A percentile compares a stretch with the other conserved stretches of the same genome.
Conservation (phyloP, 2,329 filamentous ascomycete genomes). For the Fusarium odoratissimum region DNA sequence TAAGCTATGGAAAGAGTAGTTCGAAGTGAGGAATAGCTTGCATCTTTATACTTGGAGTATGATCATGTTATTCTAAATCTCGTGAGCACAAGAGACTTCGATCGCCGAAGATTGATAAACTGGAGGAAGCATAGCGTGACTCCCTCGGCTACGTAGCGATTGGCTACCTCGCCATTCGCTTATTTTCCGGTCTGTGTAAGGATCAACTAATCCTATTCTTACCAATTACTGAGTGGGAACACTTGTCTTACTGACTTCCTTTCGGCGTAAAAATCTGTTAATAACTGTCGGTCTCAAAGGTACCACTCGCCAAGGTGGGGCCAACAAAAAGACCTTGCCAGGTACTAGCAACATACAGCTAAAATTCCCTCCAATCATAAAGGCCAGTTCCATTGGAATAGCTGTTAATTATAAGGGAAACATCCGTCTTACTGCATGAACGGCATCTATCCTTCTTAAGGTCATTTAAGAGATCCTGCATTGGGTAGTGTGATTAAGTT, state of each 20-base stretch:
- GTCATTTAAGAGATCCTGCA: background rate
- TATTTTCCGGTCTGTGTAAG: background rate
- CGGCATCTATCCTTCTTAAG: background rate
- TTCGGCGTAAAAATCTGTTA: background rate
- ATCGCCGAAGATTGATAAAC: background rate
- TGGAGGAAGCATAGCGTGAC: background rate
- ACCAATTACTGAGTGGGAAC: background rate
- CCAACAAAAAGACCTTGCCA: background rate
- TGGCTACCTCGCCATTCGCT: background rate
- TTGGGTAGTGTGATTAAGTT: background rate
- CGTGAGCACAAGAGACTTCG: background rate
- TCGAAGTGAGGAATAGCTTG: too few species aligned
- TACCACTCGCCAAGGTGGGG: background rate
- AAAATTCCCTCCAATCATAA: background rate
- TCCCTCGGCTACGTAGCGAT: background rate
- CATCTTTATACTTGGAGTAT: background rate
- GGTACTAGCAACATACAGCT: too few species aligned
- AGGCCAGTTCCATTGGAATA: background rate
- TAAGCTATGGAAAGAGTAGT: background rate
- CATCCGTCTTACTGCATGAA: background rate
- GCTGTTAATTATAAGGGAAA: background rate
- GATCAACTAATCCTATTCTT: background rate
- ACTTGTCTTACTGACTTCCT: background rate
- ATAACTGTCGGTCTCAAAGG: background rate
- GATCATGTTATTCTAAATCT: background rate